Evolutionary conservation across 139 green algal species (phyloP), one percentile per base, ranked within the genome.

Genomic region (Chlamydomonas schloesseri): DNA sequence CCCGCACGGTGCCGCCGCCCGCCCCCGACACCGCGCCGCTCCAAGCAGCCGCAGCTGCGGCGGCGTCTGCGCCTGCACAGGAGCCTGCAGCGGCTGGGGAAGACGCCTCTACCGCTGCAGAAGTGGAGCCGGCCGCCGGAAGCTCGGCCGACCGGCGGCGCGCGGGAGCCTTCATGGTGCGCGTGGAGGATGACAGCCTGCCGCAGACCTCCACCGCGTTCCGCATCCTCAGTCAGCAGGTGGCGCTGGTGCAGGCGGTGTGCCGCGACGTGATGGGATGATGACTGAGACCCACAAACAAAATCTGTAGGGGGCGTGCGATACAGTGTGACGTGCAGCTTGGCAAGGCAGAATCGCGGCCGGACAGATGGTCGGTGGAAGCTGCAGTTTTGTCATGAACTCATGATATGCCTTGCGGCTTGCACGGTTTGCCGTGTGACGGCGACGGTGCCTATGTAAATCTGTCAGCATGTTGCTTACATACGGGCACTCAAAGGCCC

Each of bases 131-230:
- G 18, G 20, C 33, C 42, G 42, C 37, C 53, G 31, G 37, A 28
- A 17, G n/a, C 46, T 0, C 28, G 55, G 37, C 46, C 33, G 84
- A 50, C 42, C 29, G 62, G 74, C 65, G 71, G 26, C 18, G 42
- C 8, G 42, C 50, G 15, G 37, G 34, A 4, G 64, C 50, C 11
- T n/a, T 62, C 26, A 72, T 81, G 71, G 31, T 87, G 29, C 72
- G 82, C 26, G 82, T 87, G 28, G 71, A 84, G 67, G 84, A 88
- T 36, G 68, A 77, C 10, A 47, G 57, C 8, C 84, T 88, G 64
- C 42, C 83, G 2, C 6, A 15, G 47, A 84, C 74, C 13, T 88
- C 84, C n/a, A 77, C 74, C 14, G 84, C 84, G 33, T 62, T 80
- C 31, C 47, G 74, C 1, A 26, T 88, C 13, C 33, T 88, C n/a